Percentiles rank a stretch among this genome's conserved stretches.
Conservation (phyloP, 108 stramenopile species). For the Cyclotella kingstonii region DNA sequence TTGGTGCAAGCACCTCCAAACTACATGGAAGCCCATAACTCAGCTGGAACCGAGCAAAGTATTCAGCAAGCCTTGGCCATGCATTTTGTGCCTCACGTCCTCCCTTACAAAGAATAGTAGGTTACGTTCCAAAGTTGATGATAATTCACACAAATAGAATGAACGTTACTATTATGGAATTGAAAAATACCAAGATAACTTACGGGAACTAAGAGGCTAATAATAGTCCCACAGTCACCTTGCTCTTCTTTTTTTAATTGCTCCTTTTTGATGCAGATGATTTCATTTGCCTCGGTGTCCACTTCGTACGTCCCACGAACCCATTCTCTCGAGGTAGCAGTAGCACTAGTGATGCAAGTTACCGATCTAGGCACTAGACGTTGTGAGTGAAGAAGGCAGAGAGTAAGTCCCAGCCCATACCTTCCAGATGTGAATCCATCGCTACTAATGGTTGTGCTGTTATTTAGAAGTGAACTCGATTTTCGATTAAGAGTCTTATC, state of each 20-base stretch:
- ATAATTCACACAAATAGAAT: conserved; percentile 1
- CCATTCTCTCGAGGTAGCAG: conserved; percentile 29
- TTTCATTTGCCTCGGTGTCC: conserved; percentile 60
- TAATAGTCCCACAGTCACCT: conserved; percentile 68
- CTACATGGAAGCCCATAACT: conserved; percentile 59
- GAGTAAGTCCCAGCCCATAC: conserved; percentile 40
- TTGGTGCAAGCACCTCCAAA: conserved; percentile 77
- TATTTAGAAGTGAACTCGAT: background rate
- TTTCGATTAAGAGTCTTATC: background rate
- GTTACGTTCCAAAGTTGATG: conserved; percentile 4
- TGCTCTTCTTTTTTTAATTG: conserved; percentile 20
- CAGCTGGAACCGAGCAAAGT: conserved; percentile 78
- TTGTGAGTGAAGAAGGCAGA: conserved; percentile 83
- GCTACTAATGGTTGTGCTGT: background rate
- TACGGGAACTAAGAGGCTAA: conserved; percentile 78
- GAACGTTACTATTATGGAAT: too few relatives aligned
- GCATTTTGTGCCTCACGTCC: conserved; percentile 52
- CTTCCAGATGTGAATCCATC: conserved; percentile 36
- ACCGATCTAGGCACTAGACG: conserved; percentile 72
- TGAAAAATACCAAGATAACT: conserved; percentile 27
- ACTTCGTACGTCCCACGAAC: conserved; percentile 57
- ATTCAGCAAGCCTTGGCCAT: conserved; percentile 79
- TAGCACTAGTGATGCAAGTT: conserved; percentile 67
- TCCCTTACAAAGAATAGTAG: conserved; percentile 39
- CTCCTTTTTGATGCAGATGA: conserved; percentile 50